Conservation (phyloP, 2,329 filamentous ascomycete genomes). For the Arthrobotrys conoides region DNA sequence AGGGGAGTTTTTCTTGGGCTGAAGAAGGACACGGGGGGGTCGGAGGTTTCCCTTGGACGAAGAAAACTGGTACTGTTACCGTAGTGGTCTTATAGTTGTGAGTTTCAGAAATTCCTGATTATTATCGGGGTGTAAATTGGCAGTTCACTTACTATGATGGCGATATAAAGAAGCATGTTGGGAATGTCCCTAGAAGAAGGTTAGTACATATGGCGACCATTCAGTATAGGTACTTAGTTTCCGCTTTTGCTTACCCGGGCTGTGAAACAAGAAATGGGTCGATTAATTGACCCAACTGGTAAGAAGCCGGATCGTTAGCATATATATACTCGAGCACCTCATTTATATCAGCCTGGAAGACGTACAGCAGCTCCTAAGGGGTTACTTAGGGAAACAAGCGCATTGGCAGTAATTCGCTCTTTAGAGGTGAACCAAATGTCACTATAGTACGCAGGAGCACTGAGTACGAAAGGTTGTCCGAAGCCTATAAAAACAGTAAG, state of each 20-base stretch:
- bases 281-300: conserved; percentile 79
- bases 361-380: conserved; percentile 85
- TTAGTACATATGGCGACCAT: conserved; percentile 2
- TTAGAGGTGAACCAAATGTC: conserved; percentile 93
- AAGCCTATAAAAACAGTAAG: conserved; percentile 71
- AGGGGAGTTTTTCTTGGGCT: conserved; percentile 49
- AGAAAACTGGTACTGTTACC: conserved; percentile 45
- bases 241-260: conserved; percentile 65
- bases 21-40: conserved; percentile 55
- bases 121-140: background rate
- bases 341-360: background rate
- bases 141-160: conserved; percentile 78
- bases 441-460: conserved; percentile 89
- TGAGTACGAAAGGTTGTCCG: conserved; percentile 91
- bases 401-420: conserved; percentile 89
- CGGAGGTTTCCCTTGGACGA: conserved; percentile 45
- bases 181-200: conserved; percentile 74
- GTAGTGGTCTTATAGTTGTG: conserved; percentile 29
- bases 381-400: conserved; percentile 86
- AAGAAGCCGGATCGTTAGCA: background rate
- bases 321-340: background rate
- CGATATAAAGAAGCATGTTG: conserved; percentile 85
- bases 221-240: background rate
- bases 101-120: background rate
- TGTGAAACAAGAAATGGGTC: conserved; percentile 81